phyloP scores from a whole-genome alignment of 2,329 filamentous ascomycete species.

The Daldinia sp. region DNA sequence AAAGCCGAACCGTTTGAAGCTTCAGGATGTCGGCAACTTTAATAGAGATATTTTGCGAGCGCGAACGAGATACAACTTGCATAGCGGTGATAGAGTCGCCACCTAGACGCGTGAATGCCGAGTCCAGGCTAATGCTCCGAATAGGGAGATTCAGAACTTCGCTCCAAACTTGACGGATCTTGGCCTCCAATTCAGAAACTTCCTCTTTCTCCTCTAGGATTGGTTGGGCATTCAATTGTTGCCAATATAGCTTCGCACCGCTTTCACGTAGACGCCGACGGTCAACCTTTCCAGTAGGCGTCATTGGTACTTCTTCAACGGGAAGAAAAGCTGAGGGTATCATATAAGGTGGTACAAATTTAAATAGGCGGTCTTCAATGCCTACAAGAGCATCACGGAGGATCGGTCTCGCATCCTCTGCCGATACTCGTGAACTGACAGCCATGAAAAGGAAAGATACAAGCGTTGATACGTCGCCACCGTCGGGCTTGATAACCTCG shows the following conservation, averaged over 20 bases:
- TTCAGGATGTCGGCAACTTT: conserved; percentile 11
- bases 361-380: not conserved
- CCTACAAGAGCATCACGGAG: not conserved
- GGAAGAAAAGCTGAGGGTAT: not conserved
- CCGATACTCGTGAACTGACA: not conserved
- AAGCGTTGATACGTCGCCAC: not conserved
- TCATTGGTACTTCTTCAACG: not conserved
- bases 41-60: not conserved
- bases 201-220: not conserved
- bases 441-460: not conserved
- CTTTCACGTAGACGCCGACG: not conserved
- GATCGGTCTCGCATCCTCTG: not conserved
- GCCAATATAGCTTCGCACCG: not conserved
- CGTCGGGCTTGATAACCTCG: not conserved
- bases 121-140: not conserved
- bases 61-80: conserved; percentile 17
- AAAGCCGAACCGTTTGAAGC: conserved; percentile 2
- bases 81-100: conserved; percentile 26
- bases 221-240: not conserved
- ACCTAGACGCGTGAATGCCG: conserved; percentile 8
- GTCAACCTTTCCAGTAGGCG: not conserved
- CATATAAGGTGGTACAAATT: conserved; percentile 1
- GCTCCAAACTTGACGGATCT: conserved; percentile 8
- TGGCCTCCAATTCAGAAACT: not conserved
- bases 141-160: conserved; percentile 11